Base-by-base conservation (phyloP, 2,329 filamentous ascomycete species). In the Camillea tinctor region DNA sequence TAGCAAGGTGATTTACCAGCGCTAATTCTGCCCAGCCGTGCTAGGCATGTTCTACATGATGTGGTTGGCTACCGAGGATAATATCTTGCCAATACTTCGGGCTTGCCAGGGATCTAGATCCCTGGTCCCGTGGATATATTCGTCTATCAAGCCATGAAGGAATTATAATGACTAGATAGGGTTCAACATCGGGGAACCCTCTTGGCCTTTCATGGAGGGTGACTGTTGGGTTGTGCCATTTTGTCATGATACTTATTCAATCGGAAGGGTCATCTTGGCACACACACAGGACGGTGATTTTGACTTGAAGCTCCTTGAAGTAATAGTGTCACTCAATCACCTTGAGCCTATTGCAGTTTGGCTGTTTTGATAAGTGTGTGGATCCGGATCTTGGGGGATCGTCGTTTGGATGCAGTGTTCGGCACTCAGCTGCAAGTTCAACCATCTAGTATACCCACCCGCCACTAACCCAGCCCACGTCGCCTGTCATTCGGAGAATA, bases 341-440 rank as follows among this genome's bases (percentile, higher is more conserved):
- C 8, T 11, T 8, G 24, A 19, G 17, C 51, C 23, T 53, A 30
- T n/a, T 48, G 30, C 30, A 55, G 26, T 22, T 30, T 26, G 44
- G 50, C 40, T 20, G 52, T 53, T 44, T 53, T 30, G 20, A 52
- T 40, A 61, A 48, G 55, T 52, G 49, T 54, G 48, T 50, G 40
- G 52, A 59, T 57, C 54, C 48, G 57, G 60, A 57, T 58, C 53
- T 57, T 60, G 44, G 54, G 56, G 26, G 58, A 56, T 56, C 50
- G 48, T 50, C 50, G 56, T 50, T 50, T 58, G 30, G 24, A 65
- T 71, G 69, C 68, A 67, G 55, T 49, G 40, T 49, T 70, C 68
- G 69, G 69, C 58, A 44, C 53, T 58, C 56, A 50, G 50, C 9
- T 59, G 56, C 44, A 60, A 49, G 55, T 53, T 56, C 57, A 44